Evolutionary conservation across 1,284 basidiomycete genomes (phyloP), one percentile per base, ranked within the genome.

Genomic region (Bondarzewia mesenterica): DNA sequence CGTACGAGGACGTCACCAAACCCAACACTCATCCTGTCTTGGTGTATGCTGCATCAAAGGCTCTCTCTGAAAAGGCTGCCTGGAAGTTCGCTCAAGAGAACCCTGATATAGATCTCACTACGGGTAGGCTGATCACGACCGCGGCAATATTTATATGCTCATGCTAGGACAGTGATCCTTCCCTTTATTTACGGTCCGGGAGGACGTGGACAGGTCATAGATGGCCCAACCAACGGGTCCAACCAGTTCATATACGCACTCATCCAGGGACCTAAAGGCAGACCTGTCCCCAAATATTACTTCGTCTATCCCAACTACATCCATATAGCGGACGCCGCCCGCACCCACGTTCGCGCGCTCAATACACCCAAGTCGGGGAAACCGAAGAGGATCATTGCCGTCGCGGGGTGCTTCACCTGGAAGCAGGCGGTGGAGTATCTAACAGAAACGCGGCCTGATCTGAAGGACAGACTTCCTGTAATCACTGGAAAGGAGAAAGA

Each of bases 31-130:
- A 23, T 6, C 8, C 16, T 7, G 22, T 42, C 27, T 2, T 35
- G 8, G 40, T 55, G 15, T 62, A 62, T 48, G 20, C 42, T 2
- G 46, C 54, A 21, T 54, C 59, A n/a, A 62, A 62, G 47, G 45
- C 39, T 4, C 44, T 62, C 15, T 55, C 56, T 7, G 60, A 62
- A 40, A 45, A 29, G 16, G 54, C 52, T 8, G 54, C 51, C n/a
- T 58, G 56, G 55, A 49, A 56, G 18, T 62, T 55, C 48, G 58
- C 52, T 10, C 47, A 48, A 4, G 50, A 47, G 18, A 58, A 59
- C 43, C 52, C 54, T 15, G 42, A 52, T 2, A 14, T 60, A 21
- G 56, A 59, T 46, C 21, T 62, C 41, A 47, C 54, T 20, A 53
- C 59, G 2, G 46, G 55, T 49, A 22, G 26, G 48, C 26, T 14